phyloP scores from a whole-genome alignment of 768 basidiomycete species.

The Amanita pallidorosea region DNA sequence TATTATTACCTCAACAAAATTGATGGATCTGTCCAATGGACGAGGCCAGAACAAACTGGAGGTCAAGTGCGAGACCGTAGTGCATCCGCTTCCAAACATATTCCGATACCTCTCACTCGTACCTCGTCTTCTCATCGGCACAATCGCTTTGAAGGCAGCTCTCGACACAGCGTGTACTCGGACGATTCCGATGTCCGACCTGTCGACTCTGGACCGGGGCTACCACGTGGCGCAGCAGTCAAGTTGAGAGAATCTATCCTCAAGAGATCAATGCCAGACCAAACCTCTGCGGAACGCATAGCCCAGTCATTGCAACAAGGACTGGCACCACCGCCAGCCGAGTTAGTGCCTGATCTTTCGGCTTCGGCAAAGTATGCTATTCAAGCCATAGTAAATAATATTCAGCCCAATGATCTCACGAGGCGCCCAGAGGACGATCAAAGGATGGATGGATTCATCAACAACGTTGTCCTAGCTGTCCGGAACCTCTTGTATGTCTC shows the following conservation, averaged over 20 bases:
- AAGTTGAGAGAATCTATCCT: constrained; percentile 8
- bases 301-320: constrained; percentile 56
- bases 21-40: constrained; percentile 62
- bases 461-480: constrained; percentile 56
- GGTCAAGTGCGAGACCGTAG: neutral
- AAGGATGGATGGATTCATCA: constrained; percentile 53
- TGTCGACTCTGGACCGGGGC: constrained; percentile 21
- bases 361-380: constrained; percentile 49
- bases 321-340: constrained; percentile 45
- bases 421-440: constrained; percentile 45
- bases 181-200: constrained; percentile 72
- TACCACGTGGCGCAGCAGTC: constrained; percentile 17
- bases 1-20: constrained; percentile 72
- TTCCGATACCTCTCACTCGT: constrained; percentile 9
- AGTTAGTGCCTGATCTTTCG: constrained; percentile 51
- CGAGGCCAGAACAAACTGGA: constrained; percentile 36
- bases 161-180: constrained; percentile 58
- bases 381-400: constrained; percentile 48
- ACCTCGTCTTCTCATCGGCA: constrained; percentile 16
- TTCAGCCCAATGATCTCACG: constrained; percentile 32
- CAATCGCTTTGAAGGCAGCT: constrained; percentile 21
- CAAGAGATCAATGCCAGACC: constrained; percentile 9
- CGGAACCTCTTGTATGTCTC: constrained; percentile 68
- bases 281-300: constrained; percentile 56
- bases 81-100: constrained; percentile 9